phyloP scores from a whole-genome alignment of 2,329 filamentous ascomycete genomes.

The Nemania bipapillata region DNA sequence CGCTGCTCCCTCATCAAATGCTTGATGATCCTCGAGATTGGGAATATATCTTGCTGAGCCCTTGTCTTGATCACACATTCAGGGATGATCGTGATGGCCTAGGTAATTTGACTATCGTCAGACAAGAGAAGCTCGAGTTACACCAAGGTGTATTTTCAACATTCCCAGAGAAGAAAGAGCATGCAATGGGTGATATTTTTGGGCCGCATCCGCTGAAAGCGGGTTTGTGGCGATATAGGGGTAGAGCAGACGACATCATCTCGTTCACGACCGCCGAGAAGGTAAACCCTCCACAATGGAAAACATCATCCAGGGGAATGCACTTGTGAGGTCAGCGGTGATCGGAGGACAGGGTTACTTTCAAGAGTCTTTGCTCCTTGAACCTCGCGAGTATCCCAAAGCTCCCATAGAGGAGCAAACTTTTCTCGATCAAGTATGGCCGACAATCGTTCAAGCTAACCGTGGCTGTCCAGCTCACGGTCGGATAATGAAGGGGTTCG shows the following conservation, averaged over 20 bases:
- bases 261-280: slow-evolving; percentile 23
- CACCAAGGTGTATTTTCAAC: slow-evolving; percentile 46
- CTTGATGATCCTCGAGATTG: not conserved
- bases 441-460: not conserved
- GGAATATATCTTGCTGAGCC: not conserved
- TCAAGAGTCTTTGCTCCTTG: too few species aligned
- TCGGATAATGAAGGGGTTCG: too few species aligned
- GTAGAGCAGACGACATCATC: slow-evolving; percentile 22
- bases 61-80: not conserved
- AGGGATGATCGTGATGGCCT: not conserved
- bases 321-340: slow-evolving; percentile 14
- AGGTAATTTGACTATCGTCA: not conserved
- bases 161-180: slow-evolving; percentile 41
- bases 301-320: slow-evolving; percentile 13
- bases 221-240: slow-evolving; percentile 23
- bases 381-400: too few species aligned
- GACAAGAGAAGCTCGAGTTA: not conserved
- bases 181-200: slow-evolving; percentile 21
- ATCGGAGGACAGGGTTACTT: slow-evolving; percentile 11
- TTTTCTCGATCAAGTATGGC: not conserved
- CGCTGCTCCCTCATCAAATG: not conserved
- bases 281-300: slow-evolving; percentile 19
- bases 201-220: slow-evolving; percentile 17
- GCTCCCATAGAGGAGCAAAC: too few species aligned
- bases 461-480: not conserved